Base-by-base conservation (phyloP, 2,329 filamentous ascomycete species). In the Colletotrichum shisoi region DNA sequence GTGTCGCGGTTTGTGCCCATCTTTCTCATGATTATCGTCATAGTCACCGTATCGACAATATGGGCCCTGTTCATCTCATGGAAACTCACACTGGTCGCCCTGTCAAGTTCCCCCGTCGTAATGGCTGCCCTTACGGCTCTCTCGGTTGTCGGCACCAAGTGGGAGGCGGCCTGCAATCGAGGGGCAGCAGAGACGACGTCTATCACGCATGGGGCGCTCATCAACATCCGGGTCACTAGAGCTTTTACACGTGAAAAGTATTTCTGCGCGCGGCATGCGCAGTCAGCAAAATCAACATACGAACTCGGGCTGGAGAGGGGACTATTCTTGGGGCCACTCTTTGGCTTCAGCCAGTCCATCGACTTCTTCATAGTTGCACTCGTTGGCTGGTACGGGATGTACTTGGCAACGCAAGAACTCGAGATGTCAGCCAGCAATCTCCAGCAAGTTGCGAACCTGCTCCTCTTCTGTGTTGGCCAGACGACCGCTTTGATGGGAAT, bases 391-490 rank as follows among this genome's bases (percentile, higher is more conserved):
- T 96, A 94, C 74, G 92, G 91, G 2, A 87, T 89, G 0, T 79
- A 85, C 0, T 81, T 96, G 12, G 83, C 91, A 76, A 78, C 49
- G 74, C 80, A 11, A 77, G 84, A 45, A 77, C 80, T 70, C 7
- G 72, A 74, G 13, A 73, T 79, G n/a, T 82, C 80, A 0, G 84
- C 90, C 0, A 81, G 84, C 1, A 79, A 84, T 1, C 85, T 95
- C 19, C 79, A 96, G 34, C 87, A 90, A 68, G 91, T 95, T 0
- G 89, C 95, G 72, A 91, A 93, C 40, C 83, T 97, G 60, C 83
- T 98, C 1, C 84, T 97, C n/a, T 91, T 97, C 74, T 90, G 91
- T 68, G 87, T 96, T 63, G 88, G 89, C 12, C 92, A 90, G 12
- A 87, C 91, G 2, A 87, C 87, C 42, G 83, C 84, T 39, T 86